Percentiles rank a stretch among this genome's conserved stretches.
Conservation (phyloP, 306 rosid genomes). For the Sophora flavescens region DNA sequence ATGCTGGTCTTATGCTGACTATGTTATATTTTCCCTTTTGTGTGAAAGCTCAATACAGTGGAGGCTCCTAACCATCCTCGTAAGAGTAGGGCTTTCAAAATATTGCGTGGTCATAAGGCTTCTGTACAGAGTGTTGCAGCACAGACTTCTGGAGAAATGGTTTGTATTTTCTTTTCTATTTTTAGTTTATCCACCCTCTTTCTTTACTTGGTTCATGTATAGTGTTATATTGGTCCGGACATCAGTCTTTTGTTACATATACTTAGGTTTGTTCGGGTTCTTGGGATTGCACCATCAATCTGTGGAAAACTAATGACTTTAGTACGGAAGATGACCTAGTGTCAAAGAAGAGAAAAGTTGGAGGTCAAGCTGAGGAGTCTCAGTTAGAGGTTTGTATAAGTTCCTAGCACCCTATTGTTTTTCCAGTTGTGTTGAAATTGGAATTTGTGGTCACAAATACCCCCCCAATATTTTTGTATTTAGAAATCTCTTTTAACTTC, state of each 20-base stretch:
- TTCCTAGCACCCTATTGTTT: conserved; percentile 22
- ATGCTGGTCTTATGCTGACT: conserved; percentile 37
- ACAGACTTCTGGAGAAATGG: conserved; percentile 80
- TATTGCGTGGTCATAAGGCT: conserved; percentile 78
- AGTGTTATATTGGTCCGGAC: conserved; percentile 30
- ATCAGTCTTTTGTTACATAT: conserved; percentile 34
- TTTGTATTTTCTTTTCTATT: conserved; percentile 37
- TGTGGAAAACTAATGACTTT: conserved; percentile 73
- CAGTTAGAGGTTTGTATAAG: conserved; percentile 71
- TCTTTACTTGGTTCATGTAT: conserved; percentile 32
- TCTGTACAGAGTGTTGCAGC: conserved; percentile 84
- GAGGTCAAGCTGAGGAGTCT: conserved; percentile 64
- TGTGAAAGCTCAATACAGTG: conserved; percentile 63
- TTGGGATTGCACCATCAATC: conserved; percentile 88
- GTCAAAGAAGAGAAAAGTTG: conserved; percentile 79
- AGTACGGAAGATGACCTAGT: conserved; percentile 68
- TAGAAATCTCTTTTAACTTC: conserved; percentile 6
- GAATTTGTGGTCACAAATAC: conserved; percentile 6
- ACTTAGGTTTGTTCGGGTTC: conserved; percentile 91
- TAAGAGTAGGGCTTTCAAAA: conserved; percentile 75
- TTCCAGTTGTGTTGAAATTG: conserved; percentile 14
- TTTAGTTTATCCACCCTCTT: background rate
- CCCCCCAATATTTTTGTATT: background rate
- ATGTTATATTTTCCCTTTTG: conserved; percentile 35
- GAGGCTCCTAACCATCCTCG: conserved; percentile 55